Conservation (phyloP, 2,329 filamentous ascomycete species). For the Didymella sp. region DNA sequence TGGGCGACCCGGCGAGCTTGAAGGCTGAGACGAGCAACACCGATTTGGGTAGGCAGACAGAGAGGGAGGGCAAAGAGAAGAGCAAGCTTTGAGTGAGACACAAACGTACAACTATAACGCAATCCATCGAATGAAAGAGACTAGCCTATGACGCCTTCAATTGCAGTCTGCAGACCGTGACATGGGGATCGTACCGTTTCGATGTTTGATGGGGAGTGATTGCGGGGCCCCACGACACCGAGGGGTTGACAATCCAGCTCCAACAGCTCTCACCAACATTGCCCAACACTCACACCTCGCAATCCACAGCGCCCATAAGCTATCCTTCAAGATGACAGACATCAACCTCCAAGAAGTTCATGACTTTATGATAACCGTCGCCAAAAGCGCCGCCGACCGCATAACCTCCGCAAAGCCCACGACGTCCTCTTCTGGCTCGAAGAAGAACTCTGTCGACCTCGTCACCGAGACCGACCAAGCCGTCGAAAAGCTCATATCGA, state of each 20-base stretch:
- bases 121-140: neutral
- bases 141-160: neutral
- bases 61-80: slow-evolving; percentile 31
- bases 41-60: slow-evolving; percentile 23
- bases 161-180: neutral
- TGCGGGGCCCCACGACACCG: slow-evolving; percentile 22
- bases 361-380: slow-evolving; percentile 56
- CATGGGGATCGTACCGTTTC: neutral
- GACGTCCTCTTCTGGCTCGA: slow-evolving; percentile 51
- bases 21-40: slow-evolving; percentile 39
- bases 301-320: neutral
- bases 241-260: too few relatives aligned
- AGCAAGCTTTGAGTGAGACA: slow-evolving; percentile 28
- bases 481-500: slow-evolving; percentile 65
- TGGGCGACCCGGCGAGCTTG: slow-evolving; percentile 42
- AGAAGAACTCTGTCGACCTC: slow-evolving; percentile 65
- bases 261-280: neutral
- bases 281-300: neutral
- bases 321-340: slow-evolving; percentile 39
- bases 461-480: slow-evolving; percentile 70
- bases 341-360: slow-evolving; percentile 57
- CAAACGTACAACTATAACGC: too few relatives aligned
- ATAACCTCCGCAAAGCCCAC: slow-evolving; percentile 56
- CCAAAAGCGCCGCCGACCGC: slow-evolving; percentile 55
- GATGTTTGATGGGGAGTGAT: slow-evolving; percentile 2